phyloP scores from a whole-genome alignment of 306 rosid genomes.

The Dryas alaskensis region DNA sequence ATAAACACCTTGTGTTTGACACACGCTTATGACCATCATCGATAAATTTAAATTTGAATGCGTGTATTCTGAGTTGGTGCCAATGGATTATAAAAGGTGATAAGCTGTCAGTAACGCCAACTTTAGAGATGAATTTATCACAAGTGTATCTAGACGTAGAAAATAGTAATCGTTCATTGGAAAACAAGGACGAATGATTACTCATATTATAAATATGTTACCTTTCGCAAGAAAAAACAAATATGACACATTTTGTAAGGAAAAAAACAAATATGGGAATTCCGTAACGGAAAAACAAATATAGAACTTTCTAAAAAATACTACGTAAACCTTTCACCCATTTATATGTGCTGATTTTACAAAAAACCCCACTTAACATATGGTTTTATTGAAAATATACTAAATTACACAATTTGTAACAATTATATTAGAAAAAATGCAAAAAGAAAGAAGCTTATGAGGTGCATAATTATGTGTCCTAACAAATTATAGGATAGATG shows the following conservation, averaged over 20 bases:
- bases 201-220: neutral
- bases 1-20: neutral
- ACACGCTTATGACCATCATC: neutral
- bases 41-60: neutral
- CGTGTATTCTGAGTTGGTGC: neutral
- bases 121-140: neutral
- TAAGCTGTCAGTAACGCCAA: neutral
- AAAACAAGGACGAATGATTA: no score
- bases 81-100: no score
- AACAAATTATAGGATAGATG: neutral
- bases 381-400: no score
- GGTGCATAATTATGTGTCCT: neutral
- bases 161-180: neutral
- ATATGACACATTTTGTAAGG: neutral
- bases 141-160: neutral
- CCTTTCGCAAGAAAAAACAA: neutral
- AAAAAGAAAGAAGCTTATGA: neutral
- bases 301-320: no score
- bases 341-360: no score
- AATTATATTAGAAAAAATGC: no score
- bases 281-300: no score
- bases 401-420: no score
- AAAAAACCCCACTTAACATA: no score
- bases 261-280: no score
- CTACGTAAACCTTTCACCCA: neutral